Percentiles rank a stretch among this genome's conserved stretches.
phyloP scores from a whole-genome alignment of 192 early-diverging fungal species.

The Glomus cerebriforme region DNA sequence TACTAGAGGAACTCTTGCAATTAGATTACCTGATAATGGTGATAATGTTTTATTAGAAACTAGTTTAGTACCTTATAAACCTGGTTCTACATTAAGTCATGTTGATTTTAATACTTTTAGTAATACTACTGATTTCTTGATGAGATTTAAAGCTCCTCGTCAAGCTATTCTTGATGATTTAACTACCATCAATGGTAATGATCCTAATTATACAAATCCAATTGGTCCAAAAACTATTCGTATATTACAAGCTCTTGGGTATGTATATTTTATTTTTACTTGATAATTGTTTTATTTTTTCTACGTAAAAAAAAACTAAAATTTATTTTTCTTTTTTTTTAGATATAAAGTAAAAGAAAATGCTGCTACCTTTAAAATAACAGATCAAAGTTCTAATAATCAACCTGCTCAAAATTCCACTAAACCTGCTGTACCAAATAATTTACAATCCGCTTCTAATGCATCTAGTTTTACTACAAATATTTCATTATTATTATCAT shows the following conservation, averaged over 20 bases:
- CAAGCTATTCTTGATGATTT: neutral
- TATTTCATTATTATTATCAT: too few species aligned
- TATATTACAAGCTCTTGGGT: neutral
- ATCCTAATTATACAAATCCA: neutral
- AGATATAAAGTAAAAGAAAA: too few species aligned
- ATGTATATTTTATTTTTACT: neutral
- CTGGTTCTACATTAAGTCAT: neutral
- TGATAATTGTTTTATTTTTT: too few species aligned
- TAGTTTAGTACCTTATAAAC: neutral
- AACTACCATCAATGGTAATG: neutral
- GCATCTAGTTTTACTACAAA: too few species aligned
- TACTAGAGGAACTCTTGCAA: neutral
- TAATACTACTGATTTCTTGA: neutral
- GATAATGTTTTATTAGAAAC: neutral
- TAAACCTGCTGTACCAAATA: too few species aligned
- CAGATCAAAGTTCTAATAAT: too few species aligned
- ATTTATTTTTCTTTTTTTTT: too few species aligned
- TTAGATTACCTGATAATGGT: neutral
- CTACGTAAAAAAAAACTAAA: too few species aligned
- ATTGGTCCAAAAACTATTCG: constrained; percentile 1
- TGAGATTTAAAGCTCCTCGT: neutral
- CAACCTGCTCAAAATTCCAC: too few species aligned
- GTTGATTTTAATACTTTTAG: neutral
- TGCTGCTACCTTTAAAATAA: too few species aligned
- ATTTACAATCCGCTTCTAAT: too few species aligned